These are phyloP conservation scores for Gardenia jasminoides DNA, from an alignment of 257 asterid genomes.

Conservation along the genomic window DNA sequence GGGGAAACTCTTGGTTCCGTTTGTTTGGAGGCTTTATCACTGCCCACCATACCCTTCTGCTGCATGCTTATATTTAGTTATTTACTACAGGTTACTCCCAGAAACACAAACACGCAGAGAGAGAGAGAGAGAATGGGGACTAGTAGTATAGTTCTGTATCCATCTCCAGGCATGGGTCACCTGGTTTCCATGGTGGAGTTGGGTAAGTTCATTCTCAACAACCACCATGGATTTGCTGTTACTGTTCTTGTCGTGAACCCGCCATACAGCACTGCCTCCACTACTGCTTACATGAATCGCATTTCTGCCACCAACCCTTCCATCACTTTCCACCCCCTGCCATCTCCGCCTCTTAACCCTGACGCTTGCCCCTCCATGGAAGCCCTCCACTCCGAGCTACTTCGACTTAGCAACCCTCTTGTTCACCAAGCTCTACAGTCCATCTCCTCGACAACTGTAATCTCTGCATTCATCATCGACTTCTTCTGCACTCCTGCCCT, in stretches of 20 bases:
- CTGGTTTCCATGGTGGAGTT: conserved; percentile 73
- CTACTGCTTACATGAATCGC: conserved; percentile 44
- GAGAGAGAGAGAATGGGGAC: not conserved
- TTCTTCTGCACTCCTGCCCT: conserved; percentile 47
- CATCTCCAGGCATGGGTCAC: conserved; percentile 74
- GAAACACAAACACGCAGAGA: not conserved
- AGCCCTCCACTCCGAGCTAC: conserved; percentile 37
- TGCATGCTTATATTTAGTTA: too few species aligned
- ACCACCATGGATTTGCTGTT: conserved; percentile 38
- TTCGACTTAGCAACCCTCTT: conserved; percentile 37
- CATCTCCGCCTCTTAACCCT: conserved; percentile 30
- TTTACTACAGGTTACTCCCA: too few species aligned
- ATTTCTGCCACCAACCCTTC: conserved; percentile 50
- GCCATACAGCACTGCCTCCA: conserved; percentile 49
- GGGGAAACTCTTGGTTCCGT: too few species aligned
- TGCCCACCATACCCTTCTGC: too few species aligned
- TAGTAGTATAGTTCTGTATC: conserved; percentile 44
- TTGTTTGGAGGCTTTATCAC: too few species aligned
- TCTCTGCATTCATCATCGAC: conserved; percentile 54
- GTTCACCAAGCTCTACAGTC: conserved; percentile 44
- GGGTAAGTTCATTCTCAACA: conserved; percentile 52
- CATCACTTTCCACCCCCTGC: conserved; percentile 60
- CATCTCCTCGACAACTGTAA: conserved; percentile 20
- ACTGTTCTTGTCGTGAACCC: conserved; percentile 34
- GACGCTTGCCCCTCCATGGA: conserved; percentile 41